These are phyloP conservation scores for Diaporthe vexans DNA, from an alignment of 2,329 filamentous ascomycete species.

Conservation along the genomic window DNA sequence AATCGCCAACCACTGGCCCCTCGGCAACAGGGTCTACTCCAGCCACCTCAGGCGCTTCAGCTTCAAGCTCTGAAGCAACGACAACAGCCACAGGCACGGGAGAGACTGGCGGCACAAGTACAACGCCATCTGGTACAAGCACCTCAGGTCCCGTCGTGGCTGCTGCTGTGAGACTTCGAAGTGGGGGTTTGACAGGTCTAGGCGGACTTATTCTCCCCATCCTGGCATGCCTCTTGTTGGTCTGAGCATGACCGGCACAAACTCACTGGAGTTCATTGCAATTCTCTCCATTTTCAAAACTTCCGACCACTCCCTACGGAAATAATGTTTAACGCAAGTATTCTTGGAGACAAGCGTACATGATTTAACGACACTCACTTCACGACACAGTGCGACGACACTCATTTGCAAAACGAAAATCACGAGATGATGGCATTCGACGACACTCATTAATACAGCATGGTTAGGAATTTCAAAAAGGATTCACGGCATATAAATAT, in stretches of 20 bases:
- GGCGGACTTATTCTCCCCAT: conserved; percentile 32
- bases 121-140: conserved; percentile 21
- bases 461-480: conserved; percentile 9
- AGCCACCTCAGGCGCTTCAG: conserved; percentile 1
- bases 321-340: conserved; percentile 31
- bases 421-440: conserved; percentile 20
- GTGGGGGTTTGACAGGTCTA: conserved; percentile 24
- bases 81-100: conserved; percentile 18
- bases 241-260: conserved; percentile 8
- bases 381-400: neutral
- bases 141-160: conserved; percentile 9
- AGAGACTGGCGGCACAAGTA: conserved; percentile 7
- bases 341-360: conserved; percentile 3
- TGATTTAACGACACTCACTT: conserved; percentile 35
- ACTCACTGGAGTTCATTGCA: neutral
- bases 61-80: conserved; percentile 16
- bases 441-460: conserved; percentile 16
- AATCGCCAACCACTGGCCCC: conserved; percentile 26
- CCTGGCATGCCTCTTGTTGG: conserved; percentile 35
- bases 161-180: conserved; percentile 16
- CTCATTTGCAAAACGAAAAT: conserved; percentile 16
- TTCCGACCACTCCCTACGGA: conserved; percentile 34
- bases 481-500: conserved; percentile 14
- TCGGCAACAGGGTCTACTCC: conserved; percentile 32
- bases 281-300: neutral